Evolutionary conservation across 345 rosid genomes (phyloP), one percentile per base, ranked within the genome.

Genomic region (Dipteronia dyeriana): DNA sequence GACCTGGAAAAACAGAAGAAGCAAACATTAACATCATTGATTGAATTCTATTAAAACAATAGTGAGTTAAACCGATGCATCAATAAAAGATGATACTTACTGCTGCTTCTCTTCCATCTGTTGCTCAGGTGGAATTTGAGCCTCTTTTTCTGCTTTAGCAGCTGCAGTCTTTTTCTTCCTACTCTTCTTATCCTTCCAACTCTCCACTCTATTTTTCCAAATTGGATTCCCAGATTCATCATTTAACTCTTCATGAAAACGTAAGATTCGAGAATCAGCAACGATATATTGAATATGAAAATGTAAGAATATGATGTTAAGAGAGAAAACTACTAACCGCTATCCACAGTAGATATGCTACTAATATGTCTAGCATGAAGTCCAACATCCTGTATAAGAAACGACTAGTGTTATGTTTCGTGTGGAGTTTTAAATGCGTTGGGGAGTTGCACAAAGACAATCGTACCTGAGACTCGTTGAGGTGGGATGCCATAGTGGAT

Each of bases 201-300:
- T 96, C 75, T 96, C 98, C 66, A 96, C 98, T 70, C 98, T 88
- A 79, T 92, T 94, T 90, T 94, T 96, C 99, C 99, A 96, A 59
- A 96, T 91, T 5, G 99, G 97, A 45, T 96, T 96, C 51, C 94
- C 99, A 12, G 79, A 86, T 72, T 94, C 98, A 82, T 94, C 98
- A 39, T 90, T 89, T 75, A 89, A 81, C 75, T 94, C 99, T 96
- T 81, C 80, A 82, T 20, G 75, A 77, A 73, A 79, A 68, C 54
- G 60, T 3, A 19, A 57, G 63, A 75, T 7, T 47, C 65, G 22
- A 61, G 41, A 68, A 53, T 78, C 17, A 76, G 54, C 23, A 22
- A 14, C 38, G 16, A 20, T 61, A 65, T 47, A 29, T 66, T 7
- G 23, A 71, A 80, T 61, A 68, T 47, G 63, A 43, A 4, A 70